phyloP scores from a whole-genome alignment of 768 basidiomycete genomes.

The Lactarius sanguifluus region DNA sequence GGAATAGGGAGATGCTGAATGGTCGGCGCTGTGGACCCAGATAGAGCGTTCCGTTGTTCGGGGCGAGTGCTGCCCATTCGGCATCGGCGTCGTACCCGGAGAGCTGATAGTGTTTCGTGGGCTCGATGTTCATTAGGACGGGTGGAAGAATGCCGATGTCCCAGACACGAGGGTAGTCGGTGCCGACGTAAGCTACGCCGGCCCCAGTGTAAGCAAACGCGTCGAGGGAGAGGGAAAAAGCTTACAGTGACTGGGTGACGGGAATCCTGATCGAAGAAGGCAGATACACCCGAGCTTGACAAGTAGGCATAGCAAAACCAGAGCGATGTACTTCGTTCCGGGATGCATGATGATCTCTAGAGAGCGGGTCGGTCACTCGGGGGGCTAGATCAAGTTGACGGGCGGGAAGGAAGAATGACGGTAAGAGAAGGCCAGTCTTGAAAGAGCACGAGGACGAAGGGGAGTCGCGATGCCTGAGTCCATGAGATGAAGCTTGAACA shows the following conservation, averaged over 20 bases:
- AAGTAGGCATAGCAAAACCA: slow-evolving; percentile 10
- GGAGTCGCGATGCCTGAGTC: neutral
- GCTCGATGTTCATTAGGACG: slow-evolving; percentile 14
- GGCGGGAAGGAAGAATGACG: neutral
- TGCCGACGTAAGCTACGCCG: too few relatives aligned
- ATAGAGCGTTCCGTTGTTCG: slow-evolving; percentile 33
- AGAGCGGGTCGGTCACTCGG: neutral
- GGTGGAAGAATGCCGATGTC: slow-evolving; percentile 2
- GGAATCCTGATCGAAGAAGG: neutral
- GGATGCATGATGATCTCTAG: slow-evolving; percentile 2
- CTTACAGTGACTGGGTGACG: neutral
- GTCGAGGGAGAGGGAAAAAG: neutral
- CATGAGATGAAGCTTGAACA: neutral
- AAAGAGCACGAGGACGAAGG: neutral
- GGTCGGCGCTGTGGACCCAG: slow-evolving; percentile 33
- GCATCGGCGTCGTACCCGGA: slow-evolving; percentile 12
- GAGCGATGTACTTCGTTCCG: neutral
- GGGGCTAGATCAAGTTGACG: neutral
- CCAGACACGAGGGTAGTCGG: too few relatives aligned
- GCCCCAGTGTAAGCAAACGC: neutral
- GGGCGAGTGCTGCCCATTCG: slow-evolving; percentile 34
- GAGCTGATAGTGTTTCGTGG: slow-evolving; percentile 19
- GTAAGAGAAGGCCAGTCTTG: too few relatives aligned
- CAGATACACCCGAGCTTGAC: slow-evolving; percentile 14
- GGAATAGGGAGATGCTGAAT: slow-evolving; percentile 41